These are phyloP conservation scores for Paraleonurus japonicus DNA, from an alignment of 257 asterid genomes.

Conservation along the genomic window DNA sequence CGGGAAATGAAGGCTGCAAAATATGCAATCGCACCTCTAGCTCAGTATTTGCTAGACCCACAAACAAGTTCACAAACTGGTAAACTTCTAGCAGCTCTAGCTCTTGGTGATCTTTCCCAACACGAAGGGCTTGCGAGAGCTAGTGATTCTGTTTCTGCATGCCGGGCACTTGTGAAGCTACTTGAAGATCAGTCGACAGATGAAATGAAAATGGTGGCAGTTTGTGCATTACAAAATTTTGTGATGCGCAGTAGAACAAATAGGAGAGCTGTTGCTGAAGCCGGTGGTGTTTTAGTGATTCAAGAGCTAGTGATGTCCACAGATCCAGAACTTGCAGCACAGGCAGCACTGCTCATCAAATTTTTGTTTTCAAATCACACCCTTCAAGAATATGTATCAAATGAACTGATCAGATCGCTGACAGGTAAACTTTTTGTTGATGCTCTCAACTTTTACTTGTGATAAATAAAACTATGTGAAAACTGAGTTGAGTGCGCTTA, in stretches of 20 bases:
- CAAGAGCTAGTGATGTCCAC: constrained; percentile 68
- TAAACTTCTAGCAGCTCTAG: constrained; percentile 77
- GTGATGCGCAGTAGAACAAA: constrained; percentile 83
- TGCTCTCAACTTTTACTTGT: background rate
- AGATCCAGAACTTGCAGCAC: constrained; percentile 60
- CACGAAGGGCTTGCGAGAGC: constrained; percentile 86
- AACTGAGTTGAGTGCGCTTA: background rate
- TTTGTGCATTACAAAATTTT: constrained; percentile 83
- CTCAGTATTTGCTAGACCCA: constrained; percentile 85
- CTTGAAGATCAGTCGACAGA: constrained; percentile 77
- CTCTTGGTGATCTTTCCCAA: constrained; percentile 89
- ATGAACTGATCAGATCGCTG: constrained; percentile 72
- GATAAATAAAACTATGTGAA: background rate
- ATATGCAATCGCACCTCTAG: constrained; percentile 79
- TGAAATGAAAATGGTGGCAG: constrained; percentile 71
- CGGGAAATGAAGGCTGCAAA: constrained; percentile 78
- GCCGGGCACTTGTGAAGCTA: constrained; percentile 64
- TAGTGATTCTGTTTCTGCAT: constrained; percentile 71
- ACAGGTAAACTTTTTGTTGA: constrained; percentile 51
- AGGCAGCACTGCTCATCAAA: constrained; percentile 69
- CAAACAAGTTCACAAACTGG: constrained; percentile 69
- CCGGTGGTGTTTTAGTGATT: constrained; percentile 73
- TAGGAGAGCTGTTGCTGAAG: constrained; percentile 84
- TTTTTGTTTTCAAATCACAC: constrained; percentile 82
- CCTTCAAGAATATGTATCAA: constrained; percentile 82